Percentiles rank a stretch among this genome's conserved stretches.
phyloP scores from a whole-genome alignment of 805 yeast species.

The Cyberlindnera maritima region DNA sequence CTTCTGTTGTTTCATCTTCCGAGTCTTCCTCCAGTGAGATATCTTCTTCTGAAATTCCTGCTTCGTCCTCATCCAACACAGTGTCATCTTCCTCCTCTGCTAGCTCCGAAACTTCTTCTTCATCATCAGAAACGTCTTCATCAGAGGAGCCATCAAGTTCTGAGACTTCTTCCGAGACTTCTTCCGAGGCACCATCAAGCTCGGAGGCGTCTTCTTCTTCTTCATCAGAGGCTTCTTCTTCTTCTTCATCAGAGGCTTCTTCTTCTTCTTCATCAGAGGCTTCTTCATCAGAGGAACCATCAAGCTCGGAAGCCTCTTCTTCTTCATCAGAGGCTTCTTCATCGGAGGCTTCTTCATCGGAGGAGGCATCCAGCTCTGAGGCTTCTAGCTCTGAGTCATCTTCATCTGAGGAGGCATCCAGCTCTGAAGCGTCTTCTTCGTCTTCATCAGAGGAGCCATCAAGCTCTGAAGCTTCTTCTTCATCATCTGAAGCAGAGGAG shows the following conservation, averaged over 20 bases:
- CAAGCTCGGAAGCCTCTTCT: not conserved
- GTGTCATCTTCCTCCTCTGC: not conserved
- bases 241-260: not conserved
- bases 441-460: conserved; percentile 1
- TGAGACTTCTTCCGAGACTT: not conserved
- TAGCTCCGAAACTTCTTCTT: not conserved
- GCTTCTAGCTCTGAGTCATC: not conserved
- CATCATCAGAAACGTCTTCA: not conserved
- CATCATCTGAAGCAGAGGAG: too few relatives aligned
- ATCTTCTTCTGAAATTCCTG: not conserved
- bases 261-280: not conserved
- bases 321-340: not conserved
- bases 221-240: not conserved
- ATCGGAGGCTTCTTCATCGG: not conserved
- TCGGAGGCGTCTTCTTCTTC: too few relatives aligned
- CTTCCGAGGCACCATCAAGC: not conserved
- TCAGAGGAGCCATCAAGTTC: not conserved
- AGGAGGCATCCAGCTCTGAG: not conserved
- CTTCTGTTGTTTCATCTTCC: not conserved
- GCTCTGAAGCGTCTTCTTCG: not conserved
- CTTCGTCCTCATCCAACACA: conserved; percentile 1
- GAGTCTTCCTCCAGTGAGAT: not conserved
- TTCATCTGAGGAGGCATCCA: not conserved
- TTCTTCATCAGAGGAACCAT: not conserved
- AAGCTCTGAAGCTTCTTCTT: not conserved